phyloP scores from a whole-genome alignment of 2,329 filamentous ascomycete genomes.

The Sporothrix curviconia region DNA sequence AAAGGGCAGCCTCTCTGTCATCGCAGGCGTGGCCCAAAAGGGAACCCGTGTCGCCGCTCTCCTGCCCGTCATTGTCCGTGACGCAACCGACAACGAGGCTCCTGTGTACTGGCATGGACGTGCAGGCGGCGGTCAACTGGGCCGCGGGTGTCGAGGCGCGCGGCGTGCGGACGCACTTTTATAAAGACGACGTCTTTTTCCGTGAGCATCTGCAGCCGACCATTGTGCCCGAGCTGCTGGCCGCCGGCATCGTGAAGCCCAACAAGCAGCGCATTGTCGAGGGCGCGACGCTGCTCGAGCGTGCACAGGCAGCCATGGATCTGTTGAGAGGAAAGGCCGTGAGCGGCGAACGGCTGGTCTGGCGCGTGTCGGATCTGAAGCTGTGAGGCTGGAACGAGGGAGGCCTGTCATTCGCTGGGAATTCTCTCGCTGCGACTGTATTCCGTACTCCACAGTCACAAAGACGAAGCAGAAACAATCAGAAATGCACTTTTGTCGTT shows the following conservation, averaged over 20 bases:
- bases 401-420: too few species aligned
- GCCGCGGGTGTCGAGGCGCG: not conserved
- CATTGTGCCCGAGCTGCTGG: not conserved
- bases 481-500: too few species aligned
- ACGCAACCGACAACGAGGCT: not conserved
- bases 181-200: not conserved
- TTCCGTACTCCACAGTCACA: too few species aligned
- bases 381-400: not conserved
- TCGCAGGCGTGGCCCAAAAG: not conserved
- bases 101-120: not conserved
- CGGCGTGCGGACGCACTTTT: constrained; percentile 1
- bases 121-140: not conserved
- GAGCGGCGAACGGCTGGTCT: not conserved
- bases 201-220: not conserved
- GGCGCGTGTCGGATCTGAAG: not conserved
- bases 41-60: not conserved
- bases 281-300: not conserved
- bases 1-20: not conserved
- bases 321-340: not conserved
- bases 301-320: not conserved
- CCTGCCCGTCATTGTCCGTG: not conserved
- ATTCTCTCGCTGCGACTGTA: too few species aligned
- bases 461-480: too few species aligned
- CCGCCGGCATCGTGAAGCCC: not conserved
- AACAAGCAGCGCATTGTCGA: constrained; percentile 3